Percentiles rank a stretch among this genome's conserved stretches.
These are phyloP conservation scores for Neurospora sp. DNA, from an alignment of 495 filamentous ascomycete genomes.

Conservation along the genomic window DNA sequence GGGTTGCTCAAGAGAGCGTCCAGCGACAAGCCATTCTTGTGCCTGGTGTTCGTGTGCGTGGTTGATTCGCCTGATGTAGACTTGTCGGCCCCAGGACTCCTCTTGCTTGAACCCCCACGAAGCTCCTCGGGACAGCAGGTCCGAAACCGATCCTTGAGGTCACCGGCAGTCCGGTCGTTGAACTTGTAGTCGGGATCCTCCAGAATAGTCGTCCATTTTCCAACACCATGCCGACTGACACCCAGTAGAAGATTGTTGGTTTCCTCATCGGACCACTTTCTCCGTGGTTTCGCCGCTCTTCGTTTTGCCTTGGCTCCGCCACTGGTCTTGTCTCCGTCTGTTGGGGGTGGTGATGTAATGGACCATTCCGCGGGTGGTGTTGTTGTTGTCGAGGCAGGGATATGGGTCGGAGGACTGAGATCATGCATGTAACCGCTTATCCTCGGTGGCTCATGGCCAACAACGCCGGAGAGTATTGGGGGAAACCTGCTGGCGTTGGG, in stretches of 20 bases:
- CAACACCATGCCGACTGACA: constrained; percentile 72
- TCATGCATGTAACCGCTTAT: constrained; percentile 14
- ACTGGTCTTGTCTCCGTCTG: constrained; percentile 14
- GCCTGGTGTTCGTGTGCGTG: constrained; percentile 10
- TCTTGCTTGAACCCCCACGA: constrained; percentile 24
- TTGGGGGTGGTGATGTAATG: background rate
- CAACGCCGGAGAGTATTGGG: constrained; percentile 50
- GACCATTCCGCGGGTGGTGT: background rate
- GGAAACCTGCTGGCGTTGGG: constrained; percentile 64
- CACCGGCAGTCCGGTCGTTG: constrained; percentile 62
- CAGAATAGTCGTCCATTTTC: constrained; percentile 82
- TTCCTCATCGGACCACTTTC: constrained; percentile 77
- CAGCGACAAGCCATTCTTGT: constrained; percentile 29
- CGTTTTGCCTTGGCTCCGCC: constrained; percentile 27
- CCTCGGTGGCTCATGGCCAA: constrained; percentile 26
- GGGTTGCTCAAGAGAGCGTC: constrained; percentile 39
- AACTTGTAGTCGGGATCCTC: constrained; percentile 64
- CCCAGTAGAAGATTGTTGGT: constrained; percentile 67
- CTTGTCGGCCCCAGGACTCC: constrained; percentile 3
- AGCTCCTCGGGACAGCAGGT: constrained; percentile 61
- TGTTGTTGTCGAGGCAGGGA: background rate
- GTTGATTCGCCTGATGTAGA: background rate
- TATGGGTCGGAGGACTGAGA: constrained; percentile 10
- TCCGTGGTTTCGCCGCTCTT: constrained; percentile 36
- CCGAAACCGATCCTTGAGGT: constrained; percentile 79